Conservation (phyloP, 768 basidiomycete genomes). For the Kwoniella europaea region DNA sequence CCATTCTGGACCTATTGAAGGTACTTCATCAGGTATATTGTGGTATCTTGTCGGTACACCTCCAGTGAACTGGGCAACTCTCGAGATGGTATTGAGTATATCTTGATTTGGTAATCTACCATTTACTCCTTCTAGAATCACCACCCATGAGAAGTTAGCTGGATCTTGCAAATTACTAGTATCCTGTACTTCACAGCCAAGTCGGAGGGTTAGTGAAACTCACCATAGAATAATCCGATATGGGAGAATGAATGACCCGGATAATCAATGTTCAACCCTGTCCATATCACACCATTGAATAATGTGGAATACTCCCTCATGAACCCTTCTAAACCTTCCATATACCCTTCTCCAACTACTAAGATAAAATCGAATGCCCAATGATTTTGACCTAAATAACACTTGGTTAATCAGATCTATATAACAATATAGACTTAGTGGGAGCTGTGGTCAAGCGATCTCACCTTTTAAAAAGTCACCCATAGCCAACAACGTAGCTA, state of each 20-base stretch:
- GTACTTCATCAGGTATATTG: conserved; percentile 64
- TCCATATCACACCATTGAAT: conserved; percentile 88
- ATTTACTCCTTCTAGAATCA: conserved; percentile 80
- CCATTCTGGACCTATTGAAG: neutral
- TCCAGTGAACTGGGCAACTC: conserved; percentile 72
- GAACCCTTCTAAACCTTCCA: conserved; percentile 94
- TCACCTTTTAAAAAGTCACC: conserved; percentile 81
- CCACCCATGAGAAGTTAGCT: neutral
- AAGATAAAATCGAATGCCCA: conserved; percentile 96
- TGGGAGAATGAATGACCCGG: conserved; percentile 96
- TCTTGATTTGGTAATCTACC: conserved; percentile 96
- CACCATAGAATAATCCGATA: conserved; percentile 92
- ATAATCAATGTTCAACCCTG: conserved; percentile 90
- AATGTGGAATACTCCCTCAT: conserved; percentile 78
- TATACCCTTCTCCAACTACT: conserved; percentile 82
- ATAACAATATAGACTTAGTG: neutral
- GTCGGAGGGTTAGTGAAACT: neutral
- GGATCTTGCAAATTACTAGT: neutral
- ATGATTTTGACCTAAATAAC: conserved; percentile 59
- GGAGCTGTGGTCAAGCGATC: conserved; percentile 3
- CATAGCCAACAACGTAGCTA: conserved; percentile 82
- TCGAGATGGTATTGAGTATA: conserved; percentile 77
- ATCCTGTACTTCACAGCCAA: neutral
- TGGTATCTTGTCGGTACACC: conserved; percentile 81
- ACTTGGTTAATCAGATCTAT: too few species aligned